Evolutionary conservation across 768 basidiomycete species (phyloP).

Genomic region (Naganishia randhawae): DNA sequence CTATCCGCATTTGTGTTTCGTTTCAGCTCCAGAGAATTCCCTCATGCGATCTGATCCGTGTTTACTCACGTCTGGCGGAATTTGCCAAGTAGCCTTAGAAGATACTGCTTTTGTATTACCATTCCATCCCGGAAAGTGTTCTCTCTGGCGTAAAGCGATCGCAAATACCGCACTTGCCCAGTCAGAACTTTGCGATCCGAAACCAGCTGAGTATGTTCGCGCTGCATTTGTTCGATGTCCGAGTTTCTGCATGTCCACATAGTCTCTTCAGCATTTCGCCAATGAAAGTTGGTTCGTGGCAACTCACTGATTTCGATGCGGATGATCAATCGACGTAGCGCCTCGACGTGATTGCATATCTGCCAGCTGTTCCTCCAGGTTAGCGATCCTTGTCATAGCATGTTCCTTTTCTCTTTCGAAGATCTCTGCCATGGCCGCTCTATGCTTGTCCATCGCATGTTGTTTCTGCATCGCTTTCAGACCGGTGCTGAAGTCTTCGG

Average conservation of each 20-base stretch:
- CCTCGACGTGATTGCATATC: not conserved
- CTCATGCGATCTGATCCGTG: not conserved
- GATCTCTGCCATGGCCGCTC: not conserved
- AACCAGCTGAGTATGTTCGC: constrained; percentile 3
- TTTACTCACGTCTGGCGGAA: constrained; percentile 46
- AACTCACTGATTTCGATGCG: not conserved
- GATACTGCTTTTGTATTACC: constrained; percentile 81
- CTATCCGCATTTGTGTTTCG: constrained; percentile 15
- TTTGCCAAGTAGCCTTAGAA: constrained; percentile 64
- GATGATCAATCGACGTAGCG: not conserved
- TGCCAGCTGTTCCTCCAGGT: constrained; percentile 11
- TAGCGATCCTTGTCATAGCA: constrained; percentile 13
- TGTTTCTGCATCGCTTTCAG: constrained; percentile 17
- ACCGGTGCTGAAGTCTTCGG: constrained; percentile 23
- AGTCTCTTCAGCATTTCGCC: not conserved
- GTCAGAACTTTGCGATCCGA: constrained; percentile 82
- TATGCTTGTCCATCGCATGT: not conserved
- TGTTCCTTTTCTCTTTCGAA: not conserved
- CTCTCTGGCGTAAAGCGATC: constrained; percentile 85
- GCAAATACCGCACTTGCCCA: constrained; percentile 84
- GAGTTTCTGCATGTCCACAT: not conserved
- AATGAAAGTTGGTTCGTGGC: not conserved
- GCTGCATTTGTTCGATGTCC: not conserved
- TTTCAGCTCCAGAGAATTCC: not conserved
- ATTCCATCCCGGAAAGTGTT: constrained; percentile 70